Conservation (phyloP, 495 filamentous ascomycete genomes). For the Letharia columbiana region DNA sequence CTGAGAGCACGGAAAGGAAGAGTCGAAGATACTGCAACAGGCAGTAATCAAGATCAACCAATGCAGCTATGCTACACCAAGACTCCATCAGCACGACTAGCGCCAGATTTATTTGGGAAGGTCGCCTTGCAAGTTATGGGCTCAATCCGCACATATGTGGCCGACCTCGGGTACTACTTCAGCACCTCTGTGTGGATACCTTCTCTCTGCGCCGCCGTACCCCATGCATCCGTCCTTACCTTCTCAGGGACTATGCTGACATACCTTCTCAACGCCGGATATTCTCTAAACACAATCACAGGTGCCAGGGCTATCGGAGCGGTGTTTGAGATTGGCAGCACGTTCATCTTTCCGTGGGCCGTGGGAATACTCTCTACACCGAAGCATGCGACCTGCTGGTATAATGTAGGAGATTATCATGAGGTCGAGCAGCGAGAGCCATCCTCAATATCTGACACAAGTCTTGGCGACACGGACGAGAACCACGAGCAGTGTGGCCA, state of each 20-base stretch:
- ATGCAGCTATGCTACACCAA: conserved; percentile 3
- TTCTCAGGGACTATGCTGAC: conserved; percentile 12
- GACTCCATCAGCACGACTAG: neutral
- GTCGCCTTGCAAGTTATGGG: neutral
- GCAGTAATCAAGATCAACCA: neutral
- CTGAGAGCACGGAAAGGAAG: neutral
- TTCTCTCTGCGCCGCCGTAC: conserved; percentile 7
- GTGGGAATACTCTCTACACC: conserved; percentile 1
- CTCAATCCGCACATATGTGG: neutral
- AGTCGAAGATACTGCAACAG: neutral
- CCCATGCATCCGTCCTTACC: conserved; percentile 9
- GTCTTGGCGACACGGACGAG: neutral
- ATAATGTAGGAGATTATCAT: neutral
- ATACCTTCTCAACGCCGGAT: conserved; percentile 12
- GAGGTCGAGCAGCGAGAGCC: neutral
- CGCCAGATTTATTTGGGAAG: neutral
- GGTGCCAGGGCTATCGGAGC: conserved; percentile 7
- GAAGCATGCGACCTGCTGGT: neutral
- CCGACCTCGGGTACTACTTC: conserved; percentile 2
- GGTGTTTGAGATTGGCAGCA: conserved; percentile 9
- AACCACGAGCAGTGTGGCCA: neutral
- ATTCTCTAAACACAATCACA: conserved; percentile 6
- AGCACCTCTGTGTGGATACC: neutral
- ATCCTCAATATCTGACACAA: neutral
- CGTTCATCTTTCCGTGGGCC: conserved; percentile 9